phyloP scores from a whole-genome alignment of 768 basidiomycete species.

The Agrocybe chaxingu region DNA sequence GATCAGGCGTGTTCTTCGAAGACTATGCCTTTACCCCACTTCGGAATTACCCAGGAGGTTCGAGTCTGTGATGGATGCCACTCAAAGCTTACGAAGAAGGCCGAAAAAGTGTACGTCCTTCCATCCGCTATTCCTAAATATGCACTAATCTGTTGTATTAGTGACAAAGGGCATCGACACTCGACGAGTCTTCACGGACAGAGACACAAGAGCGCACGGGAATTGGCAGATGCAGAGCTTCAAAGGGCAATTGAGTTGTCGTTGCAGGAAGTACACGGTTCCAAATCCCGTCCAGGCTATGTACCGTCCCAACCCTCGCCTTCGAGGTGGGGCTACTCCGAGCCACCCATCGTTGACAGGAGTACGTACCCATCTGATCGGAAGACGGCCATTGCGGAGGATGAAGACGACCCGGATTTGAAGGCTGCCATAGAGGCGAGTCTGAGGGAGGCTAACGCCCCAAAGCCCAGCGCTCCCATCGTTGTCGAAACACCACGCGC shows the following conservation, averaged over 20 bases:
- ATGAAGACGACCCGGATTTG: conserved; percentile 91
- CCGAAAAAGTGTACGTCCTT: conserved; percentile 48
- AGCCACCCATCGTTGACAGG: conserved; percentile 68
- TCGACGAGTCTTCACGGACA: conserved; percentile 52
- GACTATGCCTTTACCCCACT: conserved; percentile 81
- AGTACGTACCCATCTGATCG: conserved; percentile 37
- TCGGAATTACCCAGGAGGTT: conserved; percentile 89
- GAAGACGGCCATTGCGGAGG: conserved; percentile 26
- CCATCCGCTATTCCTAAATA: background rate
- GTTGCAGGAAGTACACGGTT: conserved; percentile 67
- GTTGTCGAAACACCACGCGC: conserved; percentile 49
- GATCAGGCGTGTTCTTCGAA: conserved; percentile 92
- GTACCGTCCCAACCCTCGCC: conserved; percentile 58
- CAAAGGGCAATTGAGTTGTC: conserved; percentile 93
- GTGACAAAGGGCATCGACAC: conserved; percentile 50
- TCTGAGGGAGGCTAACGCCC: conserved; percentile 78
- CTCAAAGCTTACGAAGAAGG: conserved; percentile 68
- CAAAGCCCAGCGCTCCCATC: conserved; percentile 75
- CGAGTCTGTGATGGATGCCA: conserved; percentile 92
- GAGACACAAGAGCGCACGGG: conserved; percentile 54
- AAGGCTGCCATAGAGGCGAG: conserved; percentile 94
- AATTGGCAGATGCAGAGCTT: conserved; percentile 80
- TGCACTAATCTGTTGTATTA: conserved; percentile 9
- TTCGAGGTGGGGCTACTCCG: conserved; percentile 58
- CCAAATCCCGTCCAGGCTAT: conserved; percentile 59